Conservation (phyloP, 1,284 basidiomycete genomes). For the Cutaneotrichosporon daszewskae region DNA sequence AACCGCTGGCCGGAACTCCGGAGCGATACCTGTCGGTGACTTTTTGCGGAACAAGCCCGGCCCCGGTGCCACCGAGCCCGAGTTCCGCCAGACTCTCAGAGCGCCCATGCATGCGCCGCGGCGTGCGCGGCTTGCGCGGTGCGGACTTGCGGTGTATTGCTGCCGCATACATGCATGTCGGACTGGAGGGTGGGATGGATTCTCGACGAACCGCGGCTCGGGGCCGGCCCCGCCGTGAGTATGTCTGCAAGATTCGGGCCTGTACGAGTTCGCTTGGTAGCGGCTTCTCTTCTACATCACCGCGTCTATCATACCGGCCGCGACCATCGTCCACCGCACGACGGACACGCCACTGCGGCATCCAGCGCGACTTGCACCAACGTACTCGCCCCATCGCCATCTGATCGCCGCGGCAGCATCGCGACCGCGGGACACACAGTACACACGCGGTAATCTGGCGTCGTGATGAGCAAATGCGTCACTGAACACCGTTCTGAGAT, state of each 20-base stretch:
- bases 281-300: background rate
- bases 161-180: background rate
- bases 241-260: background rate
- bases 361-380: slow-evolving; percentile 27
- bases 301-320: slow-evolving; percentile 15
- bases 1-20: background rate
- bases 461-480: slow-evolving; percentile 33
- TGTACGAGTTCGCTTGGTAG: background rate
- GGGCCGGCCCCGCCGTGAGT: no score
- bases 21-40: background rate
- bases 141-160: background rate
- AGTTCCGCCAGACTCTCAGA: no score
- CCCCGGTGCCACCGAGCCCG: no score
- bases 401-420: slow-evolving; percentile 19
- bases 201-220: no score
- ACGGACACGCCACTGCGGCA: slow-evolving; percentile 26
- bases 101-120: no score
- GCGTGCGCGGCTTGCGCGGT: background rate
- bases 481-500: slow-evolving; percentile 31
- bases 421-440: slow-evolving; percentile 37
- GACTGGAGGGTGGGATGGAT: no score
- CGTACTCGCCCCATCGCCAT: slow-evolving; percentile 2
- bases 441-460: slow-evolving; percentile 34
- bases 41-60: background rate
- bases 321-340: slow-evolving; percentile 41